These are phyloP conservation scores for Aspergillus piperis DNA, from an alignment of 2,329 filamentous ascomycete species.

Conservation along the genomic window DNA sequence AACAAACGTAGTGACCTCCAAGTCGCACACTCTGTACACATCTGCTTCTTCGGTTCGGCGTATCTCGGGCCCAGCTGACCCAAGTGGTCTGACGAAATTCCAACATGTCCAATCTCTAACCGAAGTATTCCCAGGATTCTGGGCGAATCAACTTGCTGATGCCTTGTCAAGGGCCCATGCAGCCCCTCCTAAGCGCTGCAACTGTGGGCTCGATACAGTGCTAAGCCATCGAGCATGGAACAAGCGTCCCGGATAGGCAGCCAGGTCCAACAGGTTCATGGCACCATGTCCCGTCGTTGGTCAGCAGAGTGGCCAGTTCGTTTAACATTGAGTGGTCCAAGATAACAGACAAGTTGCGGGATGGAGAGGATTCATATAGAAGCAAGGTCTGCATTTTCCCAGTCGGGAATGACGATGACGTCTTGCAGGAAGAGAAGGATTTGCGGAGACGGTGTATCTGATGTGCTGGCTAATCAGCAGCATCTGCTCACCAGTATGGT, in stretches of 20 bases:
- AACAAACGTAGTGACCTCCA: not conserved
- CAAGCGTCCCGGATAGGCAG: not conserved
- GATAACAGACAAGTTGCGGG: not conserved
- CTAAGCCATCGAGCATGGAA: not conserved
- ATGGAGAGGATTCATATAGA: not conserved
- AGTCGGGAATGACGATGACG: slow-evolving; percentile 6
- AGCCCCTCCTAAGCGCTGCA: not conserved
- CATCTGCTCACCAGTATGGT: not conserved
- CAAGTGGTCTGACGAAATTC: not conserved
- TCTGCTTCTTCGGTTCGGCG: not conserved
- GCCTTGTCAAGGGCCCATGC: not conserved
- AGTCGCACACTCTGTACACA: not conserved
- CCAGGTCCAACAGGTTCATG: not conserved
- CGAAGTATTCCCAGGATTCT: not conserved
- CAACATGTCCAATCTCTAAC: not conserved
- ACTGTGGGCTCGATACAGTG: not conserved
- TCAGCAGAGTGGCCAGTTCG: not conserved
- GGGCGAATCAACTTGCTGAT: not conserved
- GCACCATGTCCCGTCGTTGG: not conserved
- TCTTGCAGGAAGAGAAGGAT: not conserved
- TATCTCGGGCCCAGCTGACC: not conserved
- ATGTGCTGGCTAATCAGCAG: not conserved
- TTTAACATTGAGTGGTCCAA: not conserved
- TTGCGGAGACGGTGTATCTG: not conserved
- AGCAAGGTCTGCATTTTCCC: slow-evolving; percentile 2